Conservation (phyloP, 2,329 filamentous ascomycete species). For the Aspergillus sergii region DNA sequence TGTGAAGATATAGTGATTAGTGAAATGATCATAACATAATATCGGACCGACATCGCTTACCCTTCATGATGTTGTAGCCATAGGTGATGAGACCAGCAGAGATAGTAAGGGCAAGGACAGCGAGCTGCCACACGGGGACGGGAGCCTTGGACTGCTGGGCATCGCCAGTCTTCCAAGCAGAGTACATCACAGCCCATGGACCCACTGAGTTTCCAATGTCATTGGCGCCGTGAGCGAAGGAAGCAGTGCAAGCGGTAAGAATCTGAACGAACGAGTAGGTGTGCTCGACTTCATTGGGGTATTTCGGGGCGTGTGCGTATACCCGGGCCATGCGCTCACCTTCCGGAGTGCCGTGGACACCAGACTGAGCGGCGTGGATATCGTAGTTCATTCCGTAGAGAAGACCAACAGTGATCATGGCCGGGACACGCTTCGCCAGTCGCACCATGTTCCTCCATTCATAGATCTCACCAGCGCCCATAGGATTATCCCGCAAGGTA, state of each 20-base stretch:
- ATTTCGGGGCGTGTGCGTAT: slow-evolving; percentile 66
- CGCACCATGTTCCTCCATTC: slow-evolving; percentile 71
- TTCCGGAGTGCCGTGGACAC: slow-evolving; percentile 71
- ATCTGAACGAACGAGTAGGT: slow-evolving; percentile 58
- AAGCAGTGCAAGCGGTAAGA: slow-evolving; percentile 54
- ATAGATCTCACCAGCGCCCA: slow-evolving; percentile 73
- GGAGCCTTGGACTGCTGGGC: slow-evolving; percentile 63
- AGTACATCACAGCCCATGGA: slow-evolving; percentile 71
- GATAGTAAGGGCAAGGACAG: slow-evolving; percentile 65
- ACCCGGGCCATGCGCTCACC: slow-evolving; percentile 71
- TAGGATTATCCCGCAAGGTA: slow-evolving; percentile 70
- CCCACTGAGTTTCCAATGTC: slow-evolving; percentile 74
- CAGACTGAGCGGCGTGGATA: slow-evolving; percentile 74
- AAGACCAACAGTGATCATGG: slow-evolving; percentile 62
- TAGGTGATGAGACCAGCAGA: slow-evolving; percentile 72
- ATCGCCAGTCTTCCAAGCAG: slow-evolving; percentile 65
- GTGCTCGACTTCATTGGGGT: slow-evolving; percentile 71
- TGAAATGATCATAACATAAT: neutral
- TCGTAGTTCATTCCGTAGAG: slow-evolving; percentile 82
- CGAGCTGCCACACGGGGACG: slow-evolving; percentile 76
- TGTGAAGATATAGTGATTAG: slow-evolving; percentile 33
- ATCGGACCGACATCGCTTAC: slow-evolving; percentile 43
- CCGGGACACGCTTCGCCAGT: slow-evolving; percentile 67
- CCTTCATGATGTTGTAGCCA: slow-evolving; percentile 84
- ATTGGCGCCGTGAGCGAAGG: slow-evolving; percentile 70